Conservation (phyloP, 2,329 filamentous ascomycete genomes). For the Cordyceps javanica region DNA sequence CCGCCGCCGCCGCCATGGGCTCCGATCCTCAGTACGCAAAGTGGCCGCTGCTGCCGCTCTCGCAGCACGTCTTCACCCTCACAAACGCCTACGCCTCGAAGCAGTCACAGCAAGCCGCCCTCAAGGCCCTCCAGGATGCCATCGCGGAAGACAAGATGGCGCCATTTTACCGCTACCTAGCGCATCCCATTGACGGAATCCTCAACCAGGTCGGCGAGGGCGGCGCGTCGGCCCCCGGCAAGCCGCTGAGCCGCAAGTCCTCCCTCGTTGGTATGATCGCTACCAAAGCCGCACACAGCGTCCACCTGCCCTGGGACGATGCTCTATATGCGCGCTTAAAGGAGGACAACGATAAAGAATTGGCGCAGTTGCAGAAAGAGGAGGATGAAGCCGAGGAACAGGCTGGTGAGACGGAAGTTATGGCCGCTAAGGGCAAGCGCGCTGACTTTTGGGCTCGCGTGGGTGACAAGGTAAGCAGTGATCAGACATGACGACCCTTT, state of each 20-base stretch:
- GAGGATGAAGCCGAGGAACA: conserved; percentile 93
- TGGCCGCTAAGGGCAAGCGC: conserved; percentile 86
- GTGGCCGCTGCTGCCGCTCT: conserved; percentile 73
- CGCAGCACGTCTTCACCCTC: conserved; percentile 81
- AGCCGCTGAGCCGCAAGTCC: conserved; percentile 59
- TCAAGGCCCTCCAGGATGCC: conserved; percentile 73
- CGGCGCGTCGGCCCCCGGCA: conserved; percentile 42
- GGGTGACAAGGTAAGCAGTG: conserved; percentile 76
- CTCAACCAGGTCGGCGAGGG: conserved; percentile 70
- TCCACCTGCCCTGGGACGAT: conserved; percentile 86
- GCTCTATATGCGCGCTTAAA: conserved; percentile 71
- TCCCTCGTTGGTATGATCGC: conserved; percentile 71
- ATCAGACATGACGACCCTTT: neutral
- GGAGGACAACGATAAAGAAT: conserved; percentile 70
- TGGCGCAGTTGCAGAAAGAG: conserved; percentile 73
- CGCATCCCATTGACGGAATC: conserved; percentile 75
- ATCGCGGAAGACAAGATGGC: conserved; percentile 83
- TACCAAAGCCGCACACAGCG: conserved; percentile 57
- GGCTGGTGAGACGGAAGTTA: conserved; percentile 91
- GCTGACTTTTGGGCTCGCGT: conserved; percentile 95
- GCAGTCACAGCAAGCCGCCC: conserved; percentile 60
- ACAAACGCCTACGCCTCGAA: conserved; percentile 70
- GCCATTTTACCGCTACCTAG: conserved; percentile 77
- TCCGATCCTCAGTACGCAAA: conserved; percentile 81
- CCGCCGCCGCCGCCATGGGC: conserved; percentile 52